These are phyloP conservation scores for Halophytophthora batemanensis DNA, from an alignment of 352 stramenopile genomes.

Conservation along the genomic window DNA sequence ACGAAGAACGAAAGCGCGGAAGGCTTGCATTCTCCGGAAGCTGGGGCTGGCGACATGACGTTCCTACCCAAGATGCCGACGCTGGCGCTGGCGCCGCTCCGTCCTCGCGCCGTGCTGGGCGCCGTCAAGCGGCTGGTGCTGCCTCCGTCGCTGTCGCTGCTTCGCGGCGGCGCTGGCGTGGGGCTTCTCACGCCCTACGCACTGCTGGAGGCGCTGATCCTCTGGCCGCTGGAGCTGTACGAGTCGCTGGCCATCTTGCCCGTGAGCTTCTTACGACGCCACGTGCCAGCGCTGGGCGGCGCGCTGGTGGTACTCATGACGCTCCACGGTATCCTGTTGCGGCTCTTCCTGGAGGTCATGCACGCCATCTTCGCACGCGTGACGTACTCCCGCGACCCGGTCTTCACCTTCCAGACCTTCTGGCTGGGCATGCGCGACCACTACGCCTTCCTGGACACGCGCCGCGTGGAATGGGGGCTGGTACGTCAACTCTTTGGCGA, in stretches of 20 bases:
- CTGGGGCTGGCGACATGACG: not conserved
- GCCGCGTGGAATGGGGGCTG: conserved; percentile 58
- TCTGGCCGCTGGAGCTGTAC: conserved; percentile 72
- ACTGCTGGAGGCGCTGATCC: conserved; percentile 50
- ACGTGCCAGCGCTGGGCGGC: conserved; percentile 70
- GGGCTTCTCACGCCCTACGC: conserved; percentile 39
- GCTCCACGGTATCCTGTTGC: conserved; percentile 67
- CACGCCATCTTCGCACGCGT: conserved; percentile 67
- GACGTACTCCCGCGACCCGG: conserved; percentile 61
- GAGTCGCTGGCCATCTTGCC: conserved; percentile 72
- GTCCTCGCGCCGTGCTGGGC: not conserved
- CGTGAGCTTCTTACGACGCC: conserved; percentile 68
- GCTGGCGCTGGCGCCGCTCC: not conserved
- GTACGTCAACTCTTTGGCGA: conserved; percentile 75
- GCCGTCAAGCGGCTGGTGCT: not conserved
- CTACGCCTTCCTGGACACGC: conserved; percentile 56
- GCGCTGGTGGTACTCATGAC: conserved; percentile 78
- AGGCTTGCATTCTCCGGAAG: not conserved
- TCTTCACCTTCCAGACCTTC: conserved; percentile 70
- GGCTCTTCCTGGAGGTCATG: conserved; percentile 59
- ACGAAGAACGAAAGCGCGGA: not conserved
- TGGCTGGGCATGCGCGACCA: conserved; percentile 65
- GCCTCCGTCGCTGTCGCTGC: conserved; percentile 20
- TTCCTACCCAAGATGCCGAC: not conserved
- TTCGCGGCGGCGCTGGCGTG: conserved; percentile 17